Percentiles rank a stretch among this genome's conserved stretches.
Evolutionary conservation across 495 filamentous ascomycete species (phyloP).

Genomic region (Aspergillus sclerotioniger): DNA sequence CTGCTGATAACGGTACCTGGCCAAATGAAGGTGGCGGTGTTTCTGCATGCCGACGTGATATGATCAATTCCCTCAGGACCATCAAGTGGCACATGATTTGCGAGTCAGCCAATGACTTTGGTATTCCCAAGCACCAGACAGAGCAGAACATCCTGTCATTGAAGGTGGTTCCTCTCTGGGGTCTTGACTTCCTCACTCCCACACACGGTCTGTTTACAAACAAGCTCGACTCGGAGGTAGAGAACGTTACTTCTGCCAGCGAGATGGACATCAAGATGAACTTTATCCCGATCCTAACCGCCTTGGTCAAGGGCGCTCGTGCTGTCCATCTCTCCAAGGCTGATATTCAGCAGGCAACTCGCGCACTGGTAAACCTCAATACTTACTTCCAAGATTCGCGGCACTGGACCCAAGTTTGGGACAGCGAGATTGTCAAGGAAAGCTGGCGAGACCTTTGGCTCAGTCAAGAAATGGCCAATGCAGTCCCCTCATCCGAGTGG

Average conservation of each 20-base stretch:
- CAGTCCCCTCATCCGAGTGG: constrained; percentile 51
- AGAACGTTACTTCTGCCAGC: constrained; percentile 52
- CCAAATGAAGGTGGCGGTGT: constrained; percentile 66
- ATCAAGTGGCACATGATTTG: constrained; percentile 67
- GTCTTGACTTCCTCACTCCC: constrained; percentile 60
- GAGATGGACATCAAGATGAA: constrained; percentile 56
- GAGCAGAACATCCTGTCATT: constrained; percentile 65
- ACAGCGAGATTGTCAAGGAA: constrained; percentile 57
- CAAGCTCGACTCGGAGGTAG: constrained; percentile 59
- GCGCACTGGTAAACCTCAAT: constrained; percentile 59
- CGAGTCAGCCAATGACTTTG: constrained; percentile 65
- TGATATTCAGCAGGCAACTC: constrained; percentile 55
- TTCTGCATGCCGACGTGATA: constrained; percentile 64
- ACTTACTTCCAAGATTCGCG: constrained; percentile 59
- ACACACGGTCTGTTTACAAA: constrained; percentile 64
- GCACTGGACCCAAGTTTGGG: constrained; percentile 65
- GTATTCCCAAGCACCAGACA: constrained; percentile 63
- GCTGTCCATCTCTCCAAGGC: constrained; percentile 48
- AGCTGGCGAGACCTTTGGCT: constrained; percentile 63
- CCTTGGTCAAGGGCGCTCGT: constrained; percentile 58
- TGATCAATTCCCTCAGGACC: constrained; percentile 61
- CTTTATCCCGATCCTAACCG: constrained; percentile 61
- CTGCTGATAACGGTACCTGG: constrained; percentile 64
- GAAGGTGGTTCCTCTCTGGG: constrained; percentile 66
- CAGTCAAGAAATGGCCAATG: constrained; percentile 53